Evolutionary conservation across 495 filamentous ascomycete species (phyloP), one percentile per base, ranked within the genome.

Genomic region (Talaromyces stipitatus): DNA sequence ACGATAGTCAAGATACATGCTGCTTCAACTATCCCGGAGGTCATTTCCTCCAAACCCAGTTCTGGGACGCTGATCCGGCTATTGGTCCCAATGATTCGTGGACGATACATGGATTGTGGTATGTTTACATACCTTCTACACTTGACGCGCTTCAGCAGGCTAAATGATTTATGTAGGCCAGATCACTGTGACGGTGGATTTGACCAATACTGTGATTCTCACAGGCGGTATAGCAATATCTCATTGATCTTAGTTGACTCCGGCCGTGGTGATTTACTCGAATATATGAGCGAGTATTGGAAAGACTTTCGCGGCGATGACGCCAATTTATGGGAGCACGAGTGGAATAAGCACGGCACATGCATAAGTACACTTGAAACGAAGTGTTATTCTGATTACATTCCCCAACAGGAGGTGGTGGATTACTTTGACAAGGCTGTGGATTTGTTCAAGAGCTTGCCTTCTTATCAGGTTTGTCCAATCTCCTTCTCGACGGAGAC

Each of bases 81-180:
- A 81, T 80, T 2, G 85, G 85, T 0, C 86, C 84, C 1, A 72
- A 73, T n/a, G 79, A 91, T 63, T 84, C 83, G 48, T 94, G 88
- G 89, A 92, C 89, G 4, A 70, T 94, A 28, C 90, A 92, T 63
- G 89, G 89, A 18, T 72, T 94, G 41, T 92, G 90, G 77, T 79
- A 64, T 23, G 68, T 61, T 12, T 46, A 26, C 29, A 18, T 4
- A 18, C 29, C 23, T 4, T 23, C 18, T 26, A 26, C 22, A 29
- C 26, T 45, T 55, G 24, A 3, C n/a, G 12, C 2, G 43, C 2
- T 11, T 26, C 10, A 48, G 16, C 1, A 24, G 3, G 41, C 54
- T 30, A 12, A 41, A 2, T 22, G 9, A 26, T 24, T 1, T 50
- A 52, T n/a, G 9, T 51, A 78, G 75, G 89, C 88, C 88, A 12